Base-by-base conservation (phyloP, 148 eudicot genomes). In the Polygonum maritimum region DNA sequence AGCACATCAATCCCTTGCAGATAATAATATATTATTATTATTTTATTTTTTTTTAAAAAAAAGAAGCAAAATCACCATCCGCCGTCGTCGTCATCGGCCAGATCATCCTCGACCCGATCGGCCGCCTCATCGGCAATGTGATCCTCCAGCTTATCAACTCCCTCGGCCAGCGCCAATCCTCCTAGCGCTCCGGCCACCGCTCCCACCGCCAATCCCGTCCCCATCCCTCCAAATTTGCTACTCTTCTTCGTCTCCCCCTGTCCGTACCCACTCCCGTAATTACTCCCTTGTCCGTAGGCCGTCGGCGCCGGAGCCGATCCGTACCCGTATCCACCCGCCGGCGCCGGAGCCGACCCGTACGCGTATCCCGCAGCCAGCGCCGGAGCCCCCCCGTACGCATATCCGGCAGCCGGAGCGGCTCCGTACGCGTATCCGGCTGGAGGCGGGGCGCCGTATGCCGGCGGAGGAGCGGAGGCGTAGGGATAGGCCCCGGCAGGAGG, bases 171-270 rank as follows among this genome's bases (percentile, higher is more conserved):
- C 9, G 90, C 98, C 0, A 93, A 72, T 22, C 97, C 98, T 78
- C 98, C 98, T 73, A 91, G 77, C 49, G 70, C 78, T 54, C 98
- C 98, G 13, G 89, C 98, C 0, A 84, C 94, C 55, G 92, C 96
- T 11, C 98, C 98, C 74, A 93, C 97, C 33, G 94, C 98, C 81
- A 93, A 76, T 55, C 98, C 97, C 18, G 94, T 85, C 79, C 96
- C 98, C 94, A 86, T 85, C 65, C 94, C 94, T 7, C 92, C 92
- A 69, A 83, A 87, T 73, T 88, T 88, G 18, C 88, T 83, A 79
- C 80, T 83, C 83, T 89, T 88, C 84, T 89, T 78, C 80, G 85
- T 86, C 80, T 86, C 85, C 51, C 10, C 57, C 76, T 69, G 67
- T 7, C 75, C 79, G 7, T 67, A 67, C 0, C 71, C 45, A 40